These are phyloP conservation scores for Daedalea quercina DNA, from an alignment of 768 basidiomycete species.

Conservation along the genomic window DNA sequence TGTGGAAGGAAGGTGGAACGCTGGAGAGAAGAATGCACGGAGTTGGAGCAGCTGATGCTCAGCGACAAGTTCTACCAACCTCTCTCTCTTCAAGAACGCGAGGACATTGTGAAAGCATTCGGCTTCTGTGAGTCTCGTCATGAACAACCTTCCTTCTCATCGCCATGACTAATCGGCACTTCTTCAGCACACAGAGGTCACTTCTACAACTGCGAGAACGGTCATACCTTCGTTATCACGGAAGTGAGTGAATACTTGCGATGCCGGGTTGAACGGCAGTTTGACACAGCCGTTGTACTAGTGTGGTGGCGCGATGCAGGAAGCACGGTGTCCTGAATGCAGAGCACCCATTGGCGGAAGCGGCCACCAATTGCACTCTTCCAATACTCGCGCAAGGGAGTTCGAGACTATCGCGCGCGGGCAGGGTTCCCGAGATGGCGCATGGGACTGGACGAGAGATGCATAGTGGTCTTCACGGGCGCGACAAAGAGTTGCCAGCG, in stretches of 20 bases:
- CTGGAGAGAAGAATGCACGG: conserved; percentile 15
- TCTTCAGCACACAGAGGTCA: conserved; percentile 22
- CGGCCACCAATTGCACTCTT: conserved; percentile 30
- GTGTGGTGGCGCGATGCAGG: conserved; percentile 54
- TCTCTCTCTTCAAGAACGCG: conserved; percentile 18
- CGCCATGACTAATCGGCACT: not conserved
- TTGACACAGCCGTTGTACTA: conserved; percentile 17
- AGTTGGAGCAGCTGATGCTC: conserved; percentile 12
- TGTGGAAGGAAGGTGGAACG: conserved; percentile 15
- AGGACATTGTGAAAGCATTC: conserved; percentile 22
- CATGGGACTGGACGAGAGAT: conserved; percentile 24
- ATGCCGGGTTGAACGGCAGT: not conserved
- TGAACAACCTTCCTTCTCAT: not conserved
- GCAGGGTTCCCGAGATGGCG: conserved; percentile 22
- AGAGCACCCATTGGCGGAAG: conserved; percentile 45
- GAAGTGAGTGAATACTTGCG: conserved; percentile 31
- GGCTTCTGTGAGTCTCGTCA: conserved; percentile 15
- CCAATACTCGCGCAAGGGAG: conserved; percentile 41
- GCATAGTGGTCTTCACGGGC: not conserved
- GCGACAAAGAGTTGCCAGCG: no score
- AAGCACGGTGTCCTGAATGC: conserved; percentile 50
- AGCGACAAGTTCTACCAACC: conserved; percentile 16
- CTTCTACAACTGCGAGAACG: conserved; percentile 37
- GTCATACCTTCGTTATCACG: conserved; percentile 54
- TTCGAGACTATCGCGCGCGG: conserved; percentile 36